Evolutionary conservation across 2,329 filamentous ascomycete genomes (phyloP).

Genomic region (Sclerotinia spermophila): DNA sequence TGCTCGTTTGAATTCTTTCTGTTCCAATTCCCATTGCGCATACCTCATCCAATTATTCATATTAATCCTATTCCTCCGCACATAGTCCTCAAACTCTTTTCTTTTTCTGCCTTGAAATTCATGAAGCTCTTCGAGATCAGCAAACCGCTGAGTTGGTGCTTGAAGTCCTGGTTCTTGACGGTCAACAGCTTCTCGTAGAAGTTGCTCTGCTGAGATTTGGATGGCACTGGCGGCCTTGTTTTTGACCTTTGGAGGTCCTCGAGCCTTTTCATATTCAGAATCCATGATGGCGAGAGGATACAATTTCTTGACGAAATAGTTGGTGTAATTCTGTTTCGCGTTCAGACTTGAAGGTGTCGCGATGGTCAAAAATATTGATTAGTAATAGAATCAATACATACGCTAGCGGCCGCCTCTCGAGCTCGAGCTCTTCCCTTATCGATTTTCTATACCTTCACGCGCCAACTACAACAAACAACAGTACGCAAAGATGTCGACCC

Average conservation of each 20-base stretch:
- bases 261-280: conserved; percentile 50
- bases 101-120: conserved; percentile 95
- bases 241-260: conserved; percentile 93
- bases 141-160: conserved; percentile 90
- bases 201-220: conserved; percentile 94
- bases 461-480: conserved; percentile 11
- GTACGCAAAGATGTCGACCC: conserved; percentile 66
- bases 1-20: conserved; percentile 92
- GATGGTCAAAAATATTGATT: conserved; percentile 1
- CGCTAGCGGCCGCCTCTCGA: conserved; percentile 25
- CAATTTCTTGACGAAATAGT: not conserved
- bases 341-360: conserved; percentile 8
- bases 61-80: conserved; percentile 87
- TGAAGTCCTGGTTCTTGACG: conserved; percentile 85
- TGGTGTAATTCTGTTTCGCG: conserved; percentile 15
- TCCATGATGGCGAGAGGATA: conserved; percentile 62
- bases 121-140: conserved; percentile 94
- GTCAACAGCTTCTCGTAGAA: conserved; percentile 94
- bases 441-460: conserved; percentile 12
- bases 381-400: not conserved
- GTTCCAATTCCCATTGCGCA: conserved; percentile 94
- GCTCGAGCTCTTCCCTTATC: not conserved
- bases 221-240: conserved; percentile 93
- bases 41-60: conserved; percentile 99
- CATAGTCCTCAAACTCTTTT: conserved; percentile 97